Conservation (phyloP, 192 early-diverging fungal genomes). For the Backusella luteola region DNA sequence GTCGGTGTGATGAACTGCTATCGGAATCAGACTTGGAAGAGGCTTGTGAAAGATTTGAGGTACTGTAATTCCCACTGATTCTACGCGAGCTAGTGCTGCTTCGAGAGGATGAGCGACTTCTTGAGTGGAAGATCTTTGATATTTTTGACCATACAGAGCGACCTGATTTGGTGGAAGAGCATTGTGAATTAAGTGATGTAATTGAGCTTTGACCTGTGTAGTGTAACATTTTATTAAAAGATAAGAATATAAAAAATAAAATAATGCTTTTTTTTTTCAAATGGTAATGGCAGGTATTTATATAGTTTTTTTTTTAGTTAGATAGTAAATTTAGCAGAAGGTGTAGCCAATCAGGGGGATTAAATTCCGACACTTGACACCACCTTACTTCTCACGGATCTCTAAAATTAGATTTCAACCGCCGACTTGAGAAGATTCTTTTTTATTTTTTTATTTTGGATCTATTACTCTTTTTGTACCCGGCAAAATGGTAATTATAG, state of each 20-base stretch:
- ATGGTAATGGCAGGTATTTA: background rate
- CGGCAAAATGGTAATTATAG: constrained; percentile 4
- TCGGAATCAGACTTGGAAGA: background rate
- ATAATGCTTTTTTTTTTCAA: background rate
- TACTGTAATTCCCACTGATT: background rate
- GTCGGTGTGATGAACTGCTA: background rate
- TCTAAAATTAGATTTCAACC: constrained; percentile 3
- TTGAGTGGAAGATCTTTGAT: background rate
- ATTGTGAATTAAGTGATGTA: constrained; percentile 3
- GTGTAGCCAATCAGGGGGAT: background rate
- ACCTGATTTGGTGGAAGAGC: constrained; percentile 8
- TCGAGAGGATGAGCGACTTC: background rate
- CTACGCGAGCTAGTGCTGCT: background rate
- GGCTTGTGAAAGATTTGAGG: background rate
- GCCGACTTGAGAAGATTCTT: background rate
- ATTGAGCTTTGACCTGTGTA: background rate
- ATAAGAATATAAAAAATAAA: background rate
- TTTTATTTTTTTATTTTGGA: background rate
- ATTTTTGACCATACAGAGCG: constrained; percentile 12
- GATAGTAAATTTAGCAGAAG: background rate
- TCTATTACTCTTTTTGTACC: background rate
- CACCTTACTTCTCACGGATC: constrained; percentile 4
- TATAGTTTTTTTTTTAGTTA: constrained; percentile 1
- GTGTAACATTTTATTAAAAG: constrained; percentile 1
- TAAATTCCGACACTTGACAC: constrained; percentile 4